phyloP scores from a whole-genome alignment of 306 rosid genomes.

The Sindora glabra region DNA sequence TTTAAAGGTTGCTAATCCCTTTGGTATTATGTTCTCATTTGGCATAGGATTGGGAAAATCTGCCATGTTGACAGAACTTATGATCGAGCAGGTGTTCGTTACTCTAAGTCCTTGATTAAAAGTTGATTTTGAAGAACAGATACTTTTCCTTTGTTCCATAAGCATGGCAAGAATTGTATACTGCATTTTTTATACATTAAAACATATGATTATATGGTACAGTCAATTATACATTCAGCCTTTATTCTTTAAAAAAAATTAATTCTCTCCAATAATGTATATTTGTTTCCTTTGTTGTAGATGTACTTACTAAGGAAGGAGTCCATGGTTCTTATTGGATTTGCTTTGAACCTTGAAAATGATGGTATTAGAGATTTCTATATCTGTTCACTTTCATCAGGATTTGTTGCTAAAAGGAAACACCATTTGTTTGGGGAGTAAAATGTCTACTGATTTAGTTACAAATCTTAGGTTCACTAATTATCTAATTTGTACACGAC shows the following conservation, averaged over 20 bases:
- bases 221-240: not conserved
- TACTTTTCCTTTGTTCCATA: conserved; percentile 10
- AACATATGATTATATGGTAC: not conserved
- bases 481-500: conserved; percentile 50
- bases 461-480: too few species aligned
- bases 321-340: conserved; percentile 58
- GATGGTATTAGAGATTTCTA: conserved; percentile 88
- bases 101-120: conserved; percentile 52
- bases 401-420: conserved; percentile 36
- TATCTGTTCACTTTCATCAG: conserved; percentile 93
- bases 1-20: conserved; percentile 75
- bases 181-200: not conserved
- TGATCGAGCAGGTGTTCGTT: conserved; percentile 81
- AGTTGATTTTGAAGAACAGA: conserved; percentile 88
- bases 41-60: conserved; percentile 84
- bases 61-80: conserved; percentile 79
- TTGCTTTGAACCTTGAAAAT: conserved; percentile 62
- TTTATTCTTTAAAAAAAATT: too few species aligned
- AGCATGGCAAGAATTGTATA: not conserved
- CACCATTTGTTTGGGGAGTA: not conserved
- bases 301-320: conserved; percentile 86
- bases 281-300: conserved; percentile 32
- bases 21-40: conserved; percentile 80
- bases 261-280: too few species aligned
- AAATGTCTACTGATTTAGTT: conserved; percentile 4